Evolutionary conservation across 2,329 filamentous ascomycete genomes (phyloP), one percentile per base, ranked within the genome.

Genomic region (Stachybotrys chartarum): DNA sequence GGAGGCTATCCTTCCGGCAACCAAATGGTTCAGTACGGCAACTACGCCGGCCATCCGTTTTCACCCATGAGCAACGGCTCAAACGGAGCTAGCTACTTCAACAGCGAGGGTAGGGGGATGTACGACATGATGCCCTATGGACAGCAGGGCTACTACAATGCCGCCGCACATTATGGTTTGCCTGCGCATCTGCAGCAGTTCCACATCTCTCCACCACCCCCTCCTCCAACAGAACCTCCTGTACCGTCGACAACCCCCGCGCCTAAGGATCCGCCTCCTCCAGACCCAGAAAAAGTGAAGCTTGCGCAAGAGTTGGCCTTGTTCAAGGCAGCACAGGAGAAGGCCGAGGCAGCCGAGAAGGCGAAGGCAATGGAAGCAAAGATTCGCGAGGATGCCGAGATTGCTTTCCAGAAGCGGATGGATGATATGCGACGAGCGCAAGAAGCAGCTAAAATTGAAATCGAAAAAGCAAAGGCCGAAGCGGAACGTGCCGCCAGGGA

Each of bases 211-310:
- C 68, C 73, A n/a, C 75, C 72, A 1, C 72, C 70, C 0, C 71
- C 75, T 6, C 74, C 77, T 0, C 66, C 72, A 5, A 76, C 76
- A 4, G 75, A 78, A 55, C 63, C 68, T 16, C 70, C 72, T 1
- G 71, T 63, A 14, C 65, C 60, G n/a, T 61, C 71, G 7, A 66
- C 72, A 5, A 75, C 77, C 6, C 73, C 75, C 2, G 70, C 73
- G 1, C 71, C 72, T 6, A 70, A 73, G 61, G 73, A 74, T 56
- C 70, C 71, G 14, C 66, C 68, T 12, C 64, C 63, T 5, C 65
- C 65, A 32, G 81, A 87, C 54, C 76, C 80, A 1, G 80, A 87
- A 55, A 83, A 83, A 62, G 74, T 86, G 58, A 75, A 75, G n/a
- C 78, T 86, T 55, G 79, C 86, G 58, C 78, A 82, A 58, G 79